Evolutionary conservation across 2,329 filamentous ascomycete genomes (phyloP).

Genomic region (Colletotrichum sidae): DNA sequence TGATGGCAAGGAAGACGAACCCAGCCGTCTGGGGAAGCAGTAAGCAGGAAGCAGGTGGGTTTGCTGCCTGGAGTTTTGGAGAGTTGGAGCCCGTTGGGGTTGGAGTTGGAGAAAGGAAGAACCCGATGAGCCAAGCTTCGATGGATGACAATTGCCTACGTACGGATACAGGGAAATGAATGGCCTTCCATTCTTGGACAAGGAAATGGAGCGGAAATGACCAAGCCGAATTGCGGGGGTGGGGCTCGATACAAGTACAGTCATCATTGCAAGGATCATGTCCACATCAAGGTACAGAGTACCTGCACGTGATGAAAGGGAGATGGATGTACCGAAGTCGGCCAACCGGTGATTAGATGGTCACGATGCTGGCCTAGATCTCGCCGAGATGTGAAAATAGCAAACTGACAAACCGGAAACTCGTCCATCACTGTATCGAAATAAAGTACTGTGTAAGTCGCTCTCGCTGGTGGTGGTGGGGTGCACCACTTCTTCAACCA

Average conservation of each 20-base stretch:
- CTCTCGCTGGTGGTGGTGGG: background rate
- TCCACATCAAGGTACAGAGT: background rate
- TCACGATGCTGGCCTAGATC: background rate
- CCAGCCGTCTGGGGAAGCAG: too few species aligned
- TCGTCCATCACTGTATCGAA: background rate
- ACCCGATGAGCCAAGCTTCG: background rate
- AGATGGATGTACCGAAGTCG: too few species aligned
- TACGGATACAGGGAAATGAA: background rate
- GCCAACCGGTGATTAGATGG: too few species aligned
- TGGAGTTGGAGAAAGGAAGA: background rate
- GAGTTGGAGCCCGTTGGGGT: too few species aligned
- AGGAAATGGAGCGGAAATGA: slow-evolving; percentile 10
- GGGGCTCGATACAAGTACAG: slow-evolving; percentile 22
- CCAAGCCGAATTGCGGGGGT: slow-evolving; percentile 36
- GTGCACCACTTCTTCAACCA: background rate
- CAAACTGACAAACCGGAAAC: background rate
- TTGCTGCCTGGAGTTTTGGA: too few species aligned
- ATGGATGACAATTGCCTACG: background rate
- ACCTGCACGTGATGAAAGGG: too few species aligned
- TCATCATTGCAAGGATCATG: background rate
- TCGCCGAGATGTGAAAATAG: background rate
- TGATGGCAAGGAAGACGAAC: too few species aligned
- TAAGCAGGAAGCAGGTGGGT: too few species aligned
- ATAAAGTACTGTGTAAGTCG: background rate
- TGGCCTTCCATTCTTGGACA: slow-evolving; percentile 13